phyloP scores from a whole-genome alignment of 2,329 filamentous ascomycete species.

The Dryadomyces quercus-mongolicae region DNA sequence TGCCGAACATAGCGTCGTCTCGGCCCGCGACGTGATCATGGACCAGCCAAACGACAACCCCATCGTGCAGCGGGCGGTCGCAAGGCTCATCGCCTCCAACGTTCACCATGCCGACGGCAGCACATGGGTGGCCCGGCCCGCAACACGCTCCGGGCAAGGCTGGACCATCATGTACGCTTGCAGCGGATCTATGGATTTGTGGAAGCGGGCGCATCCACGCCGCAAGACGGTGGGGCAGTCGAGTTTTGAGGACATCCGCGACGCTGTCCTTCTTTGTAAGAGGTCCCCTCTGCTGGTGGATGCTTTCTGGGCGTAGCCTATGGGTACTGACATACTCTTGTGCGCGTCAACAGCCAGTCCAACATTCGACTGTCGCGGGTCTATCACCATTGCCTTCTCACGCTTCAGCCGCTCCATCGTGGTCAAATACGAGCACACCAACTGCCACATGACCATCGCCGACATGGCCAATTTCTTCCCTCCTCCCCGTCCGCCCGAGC shows the following conservation, averaged over 20 bases:
- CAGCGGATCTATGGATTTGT: conserved; percentile 37
- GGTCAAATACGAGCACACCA: conserved; percentile 44
- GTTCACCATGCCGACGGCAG: conserved; percentile 34
- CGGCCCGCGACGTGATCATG: conserved; percentile 12
- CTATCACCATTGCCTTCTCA: conserved; percentile 35
- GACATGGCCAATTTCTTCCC: conserved; percentile 34
- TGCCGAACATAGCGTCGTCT: conserved; percentile 1
- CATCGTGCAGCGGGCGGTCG: conserved; percentile 33
- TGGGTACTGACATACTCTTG: conserved; percentile 4
- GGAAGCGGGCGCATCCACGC: conserved; percentile 31
- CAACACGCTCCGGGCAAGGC: conserved; percentile 31
- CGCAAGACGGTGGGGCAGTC: conserved; percentile 34
- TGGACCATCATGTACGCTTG: conserved; percentile 44
- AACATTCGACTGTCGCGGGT: conserved; percentile 46
- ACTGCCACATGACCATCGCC: conserved; percentile 42
- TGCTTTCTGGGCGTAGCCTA: too few relatives aligned
- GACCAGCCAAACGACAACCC: conserved; percentile 38
- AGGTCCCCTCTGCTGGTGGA: too few relatives aligned
- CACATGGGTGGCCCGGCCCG: conserved; percentile 32
- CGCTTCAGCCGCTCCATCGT: conserved; percentile 33
- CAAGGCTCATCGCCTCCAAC: conserved; percentile 32
- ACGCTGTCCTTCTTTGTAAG: conserved; percentile 33
- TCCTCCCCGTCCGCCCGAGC: conserved; percentile 26
- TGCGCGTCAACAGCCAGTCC: conserved; percentile 32
- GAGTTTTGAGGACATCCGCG: conserved; percentile 31